Evolutionary conservation across 2,329 filamentous ascomycete species (phyloP), one percentile per base, ranked within the genome.

Genomic region (Aspergillus costaricaensis): DNA sequence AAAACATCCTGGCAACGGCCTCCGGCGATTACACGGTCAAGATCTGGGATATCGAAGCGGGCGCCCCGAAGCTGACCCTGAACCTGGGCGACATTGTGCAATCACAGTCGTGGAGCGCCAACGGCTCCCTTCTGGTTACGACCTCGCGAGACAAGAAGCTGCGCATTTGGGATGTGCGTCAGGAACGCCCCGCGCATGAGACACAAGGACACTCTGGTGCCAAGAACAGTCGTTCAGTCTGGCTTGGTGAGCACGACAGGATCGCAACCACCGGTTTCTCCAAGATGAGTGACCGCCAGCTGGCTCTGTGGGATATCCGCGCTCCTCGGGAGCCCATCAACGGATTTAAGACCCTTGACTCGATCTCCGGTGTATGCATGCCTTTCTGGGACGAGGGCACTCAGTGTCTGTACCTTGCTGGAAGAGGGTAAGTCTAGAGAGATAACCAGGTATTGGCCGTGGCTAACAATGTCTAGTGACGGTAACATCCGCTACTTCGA

Each of bases 401-500:
- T 55, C 92, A 95, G 80, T 96, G 92, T 76, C 83, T 99, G 72
- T 99, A 97, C 79, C 85, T 99, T 74, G 95, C 95, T 71, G 95
- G 95, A 75, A 98, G 98, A 83, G 95, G 94, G 91, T 94, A 79
- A 82, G 90, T 50, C 39, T 44, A 21, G 10, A 4, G 14, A 15
- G 23, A 39, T 30, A 2, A 4, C 14, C 10, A 4, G 4, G 21
- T 19, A 7, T 25, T 7, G 19, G 32, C 15, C 36, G 49, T 23
- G 19, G 32, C 65, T 72, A 48, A 71, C 58, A 23, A 17, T 51
- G 47, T 27, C 7, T 64, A 95, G 91, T 78, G 95, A 99, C 74
- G 95, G 95, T 72, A 99, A 99, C 79, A 99, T 99, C 74, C 93
- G 95, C 65, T 99, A 99, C 84, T 99, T 91, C 77, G 95, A 99